Conservation (phyloP, 768 basidiomycete species). For the Agrocybe praecox region DNA sequence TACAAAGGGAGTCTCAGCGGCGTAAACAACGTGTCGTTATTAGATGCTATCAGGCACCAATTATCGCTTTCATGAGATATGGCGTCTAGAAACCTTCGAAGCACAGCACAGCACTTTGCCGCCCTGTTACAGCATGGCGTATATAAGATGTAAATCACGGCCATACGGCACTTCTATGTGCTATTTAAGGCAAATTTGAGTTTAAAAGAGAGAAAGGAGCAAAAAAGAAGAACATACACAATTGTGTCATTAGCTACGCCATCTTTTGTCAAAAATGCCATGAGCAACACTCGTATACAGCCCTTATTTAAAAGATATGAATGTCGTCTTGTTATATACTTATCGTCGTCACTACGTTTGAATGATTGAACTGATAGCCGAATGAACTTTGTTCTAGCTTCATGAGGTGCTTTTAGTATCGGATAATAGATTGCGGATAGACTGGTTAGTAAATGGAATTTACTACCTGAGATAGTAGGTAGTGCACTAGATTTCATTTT, state of each 20-base stretch:
- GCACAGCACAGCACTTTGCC: conserved; percentile 21
- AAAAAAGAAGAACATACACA: background rate
- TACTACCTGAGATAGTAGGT: too few relatives aligned
- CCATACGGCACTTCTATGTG: conserved; percentile 7
- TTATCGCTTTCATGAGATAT: conserved; percentile 9
- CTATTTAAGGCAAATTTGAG: background rate
- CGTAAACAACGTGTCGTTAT: conserved; percentile 17
- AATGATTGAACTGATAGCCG: background rate
- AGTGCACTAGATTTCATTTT: too few relatives aligned
- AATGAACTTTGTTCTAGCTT: background rate
- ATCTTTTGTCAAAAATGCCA: background rate
- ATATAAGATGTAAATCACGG: conserved; percentile 8
- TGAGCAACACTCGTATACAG: background rate
- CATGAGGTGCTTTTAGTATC: too few relatives aligned
- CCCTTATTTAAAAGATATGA: background rate
- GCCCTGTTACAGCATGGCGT: conserved; percentile 25
- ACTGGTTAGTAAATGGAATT: too few relatives aligned
- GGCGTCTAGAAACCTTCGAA: conserved; percentile 11
- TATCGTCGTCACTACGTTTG: background rate
- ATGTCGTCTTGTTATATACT: background rate
- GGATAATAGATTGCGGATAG: too few relatives aligned
- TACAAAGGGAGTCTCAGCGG: conserved; percentile 14
- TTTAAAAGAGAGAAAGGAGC: background rate
- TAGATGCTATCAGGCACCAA: conserved; percentile 19
- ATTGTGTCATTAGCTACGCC: background rate